Base-by-base conservation (phyloP, 2,329 filamentous ascomycete species). In the Teratosphaeriaceae sp. region DNA sequence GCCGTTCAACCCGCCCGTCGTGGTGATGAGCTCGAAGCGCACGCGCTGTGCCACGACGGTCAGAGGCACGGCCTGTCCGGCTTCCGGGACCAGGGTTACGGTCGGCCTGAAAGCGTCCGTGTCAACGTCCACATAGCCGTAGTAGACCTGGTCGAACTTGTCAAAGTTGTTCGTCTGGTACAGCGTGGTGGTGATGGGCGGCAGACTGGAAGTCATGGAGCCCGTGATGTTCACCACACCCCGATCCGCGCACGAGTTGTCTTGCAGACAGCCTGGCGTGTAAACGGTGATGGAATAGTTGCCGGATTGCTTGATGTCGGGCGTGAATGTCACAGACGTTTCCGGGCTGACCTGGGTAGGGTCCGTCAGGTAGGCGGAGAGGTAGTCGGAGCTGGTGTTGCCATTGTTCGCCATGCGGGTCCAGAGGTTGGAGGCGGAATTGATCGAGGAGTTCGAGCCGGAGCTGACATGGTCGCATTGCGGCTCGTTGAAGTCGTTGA, bases 81-180 rank as follows among this genome's bases (percentile, higher is more conserved):
- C 62, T 18, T 79, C 70, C 3, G 90, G 85, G 0, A 79, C 75
- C 34, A 98, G 69, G 0, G 85, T 94, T 40, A 98, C 80, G 3
- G 78, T 79, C 12, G 90, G 88, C 31, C 81, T 81, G 71, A 96
- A 96, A 16, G 75, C 76, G 49, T 69, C 71, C 8, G 78, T 82
- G 41, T 77, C 80, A 42, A 82, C 81, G 59, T 97, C 88, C 42
- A 98, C 80, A 52, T 80, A 80, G 36, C 89, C 92, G 52, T 83
- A 84, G 66, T 88, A 95, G 45, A 98, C 81, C 53, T 86, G 82
- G 60, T 98, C 92, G 59, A 94, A 97, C 65, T 98, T 98, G 71
- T 97, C 90, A 63, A 83, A 94, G 61, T 94, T 78, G 67, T 98
- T 98, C 15, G 89, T 95, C 65, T 98, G 92, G 61, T 78, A 94